Evolutionary conservation across 2,329 filamentous ascomycete species (phyloP).

Genomic region (Fusarium lyarnte): DNA sequence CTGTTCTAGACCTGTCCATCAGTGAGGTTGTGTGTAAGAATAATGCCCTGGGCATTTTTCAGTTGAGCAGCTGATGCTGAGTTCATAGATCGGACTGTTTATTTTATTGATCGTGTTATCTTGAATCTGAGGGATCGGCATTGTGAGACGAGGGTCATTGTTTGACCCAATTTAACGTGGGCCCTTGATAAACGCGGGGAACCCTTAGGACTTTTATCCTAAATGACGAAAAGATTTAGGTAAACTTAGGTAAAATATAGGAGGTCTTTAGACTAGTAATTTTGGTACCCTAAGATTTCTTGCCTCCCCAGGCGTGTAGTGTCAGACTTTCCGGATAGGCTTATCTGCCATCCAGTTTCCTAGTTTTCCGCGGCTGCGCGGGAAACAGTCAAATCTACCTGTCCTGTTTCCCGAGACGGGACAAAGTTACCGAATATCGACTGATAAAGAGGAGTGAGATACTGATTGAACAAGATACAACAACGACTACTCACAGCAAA

Average conservation of each 20-base stretch:
- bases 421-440: rapidly evolving
- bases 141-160: neutral
- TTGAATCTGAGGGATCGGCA: neutral
- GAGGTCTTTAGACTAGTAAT: no score
- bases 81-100: neutral
- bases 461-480: neutral
- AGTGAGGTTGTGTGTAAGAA: neutral
- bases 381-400: neutral
- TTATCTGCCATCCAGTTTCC: neutral
- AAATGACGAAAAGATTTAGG: neutral
- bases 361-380: neutral
- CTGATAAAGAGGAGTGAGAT: neutral
- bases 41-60: neutral
- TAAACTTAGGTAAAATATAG: no score
- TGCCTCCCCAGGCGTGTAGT: no score
- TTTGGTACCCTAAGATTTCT: no score
- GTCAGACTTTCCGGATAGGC: neutral
- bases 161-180: neutral
- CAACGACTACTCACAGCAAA: rapidly evolving
- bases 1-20: neutral
- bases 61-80: neutral
- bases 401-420: neutral
- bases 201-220: neutral
- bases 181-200: conserved; percentile 4
- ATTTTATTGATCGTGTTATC: neutral